phyloP scores from a whole-genome alignment of 2,329 filamentous ascomycete species.

The Lachnellula subtilissima region DNA sequence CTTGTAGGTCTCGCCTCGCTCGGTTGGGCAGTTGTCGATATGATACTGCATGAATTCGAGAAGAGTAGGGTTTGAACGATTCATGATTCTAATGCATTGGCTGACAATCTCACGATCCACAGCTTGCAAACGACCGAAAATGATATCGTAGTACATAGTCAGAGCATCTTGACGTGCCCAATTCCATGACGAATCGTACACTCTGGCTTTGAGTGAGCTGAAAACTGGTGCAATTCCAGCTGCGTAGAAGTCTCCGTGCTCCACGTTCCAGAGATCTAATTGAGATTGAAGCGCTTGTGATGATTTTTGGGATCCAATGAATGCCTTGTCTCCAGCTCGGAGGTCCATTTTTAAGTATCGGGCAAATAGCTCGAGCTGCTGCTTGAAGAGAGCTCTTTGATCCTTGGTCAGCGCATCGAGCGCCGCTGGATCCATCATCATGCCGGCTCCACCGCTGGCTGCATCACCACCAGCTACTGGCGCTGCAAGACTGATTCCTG shows the following conservation, averaged over 20 bases:
- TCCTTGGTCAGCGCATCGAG: slow-evolving; percentile 97
- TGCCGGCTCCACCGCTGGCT: slow-evolving; percentile 68
- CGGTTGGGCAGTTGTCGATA: slow-evolving; percentile 96
- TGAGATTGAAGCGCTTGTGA: slow-evolving; percentile 86
- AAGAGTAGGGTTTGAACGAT: slow-evolving; percentile 90
- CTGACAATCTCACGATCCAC: slow-evolving; percentile 98
- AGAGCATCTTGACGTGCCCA: slow-evolving; percentile 97
- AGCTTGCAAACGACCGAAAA: slow-evolving; percentile 88
- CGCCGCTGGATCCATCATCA: slow-evolving; percentile 99
- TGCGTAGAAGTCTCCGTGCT: slow-evolving; percentile 96
- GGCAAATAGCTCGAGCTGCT: slow-evolving; percentile 91
- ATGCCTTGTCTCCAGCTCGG: slow-evolving; percentile 92
- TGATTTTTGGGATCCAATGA: slow-evolving; percentile 77
- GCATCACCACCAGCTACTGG: slow-evolving; percentile 69
- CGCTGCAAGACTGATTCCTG: slow-evolving; percentile 78
- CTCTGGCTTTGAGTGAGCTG: slow-evolving; percentile 85
- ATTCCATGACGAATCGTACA: slow-evolving; percentile 99
- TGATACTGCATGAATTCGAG: slow-evolving; percentile 99
- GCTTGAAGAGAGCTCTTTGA: slow-evolving; percentile 93
- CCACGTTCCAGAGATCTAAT: slow-evolving; percentile 87
- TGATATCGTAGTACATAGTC: slow-evolving; percentile 98
- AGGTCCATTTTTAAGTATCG: slow-evolving; percentile 97
- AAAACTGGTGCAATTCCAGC: slow-evolving; percentile 92
- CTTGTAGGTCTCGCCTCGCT: slow-evolving; percentile 94
- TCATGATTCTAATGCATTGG: slow-evolving; percentile 98